Conservation (phyloP, 2,329 filamentous ascomycete genomes). For the Fusarium tuaranense region DNA sequence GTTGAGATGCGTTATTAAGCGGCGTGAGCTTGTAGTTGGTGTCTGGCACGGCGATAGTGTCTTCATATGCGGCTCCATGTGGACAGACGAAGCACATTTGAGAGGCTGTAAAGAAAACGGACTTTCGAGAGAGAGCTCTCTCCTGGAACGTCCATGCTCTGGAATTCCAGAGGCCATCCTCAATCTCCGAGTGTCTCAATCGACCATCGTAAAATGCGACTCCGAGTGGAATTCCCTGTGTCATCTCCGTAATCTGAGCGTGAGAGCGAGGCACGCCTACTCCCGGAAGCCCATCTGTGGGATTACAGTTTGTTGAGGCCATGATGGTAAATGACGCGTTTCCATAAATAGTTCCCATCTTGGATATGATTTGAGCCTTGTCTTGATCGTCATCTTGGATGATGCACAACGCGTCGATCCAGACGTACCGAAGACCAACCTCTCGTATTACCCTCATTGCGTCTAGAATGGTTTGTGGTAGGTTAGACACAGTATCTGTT, state of each 20-base stretch:
- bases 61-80: slow-evolving; percentile 15
- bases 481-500: fast-evolving
- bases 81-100: slow-evolving; percentile 27
- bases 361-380: slow-evolving; percentile 16
- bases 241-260: not conserved
- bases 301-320: slow-evolving; percentile 20
- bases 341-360: slow-evolving; percentile 21
- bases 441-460: slow-evolving; percentile 10
- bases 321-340: slow-evolving; percentile 19
- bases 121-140: slow-evolving; percentile 12
- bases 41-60: not conserved
- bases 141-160: slow-evolving; percentile 26
- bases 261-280: not conserved
- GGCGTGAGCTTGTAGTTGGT: not conserved
- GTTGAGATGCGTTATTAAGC: slow-evolving; percentile 3
- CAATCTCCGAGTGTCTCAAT: not conserved
- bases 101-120: slow-evolving; percentile 16
- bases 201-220: slow-evolving; percentile 15
- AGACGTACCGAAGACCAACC: slow-evolving; percentile 18
- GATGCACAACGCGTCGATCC: slow-evolving; percentile 27
- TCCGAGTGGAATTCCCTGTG: slow-evolving; percentile 8
- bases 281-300: slow-evolving; percentile 12
- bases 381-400: slow-evolving; percentile 18
- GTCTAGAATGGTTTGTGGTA: slow-evolving; percentile 24
- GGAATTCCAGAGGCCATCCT: slow-evolving; percentile 18